Evolutionary conservation across 2,329 filamentous ascomycete genomes (phyloP), one percentile per base, ranked within the genome.

Genomic region (Alternaria rosae): DNA sequence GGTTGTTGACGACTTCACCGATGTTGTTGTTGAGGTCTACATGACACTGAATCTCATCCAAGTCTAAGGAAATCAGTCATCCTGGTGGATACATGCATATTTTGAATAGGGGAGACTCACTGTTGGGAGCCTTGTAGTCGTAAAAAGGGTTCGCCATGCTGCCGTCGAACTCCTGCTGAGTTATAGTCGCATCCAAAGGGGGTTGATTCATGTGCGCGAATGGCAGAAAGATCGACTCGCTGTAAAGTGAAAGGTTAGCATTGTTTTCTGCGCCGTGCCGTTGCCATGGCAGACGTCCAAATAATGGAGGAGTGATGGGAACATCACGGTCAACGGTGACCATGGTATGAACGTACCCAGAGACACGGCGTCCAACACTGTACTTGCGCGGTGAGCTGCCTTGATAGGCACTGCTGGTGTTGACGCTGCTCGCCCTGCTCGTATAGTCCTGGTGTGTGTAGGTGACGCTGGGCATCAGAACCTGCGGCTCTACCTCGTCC

Each of bases 291-390:
- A 43, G 52, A 62, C n/a, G 13, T 54, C 38, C 57, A 55, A 47
- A 58, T 48, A 58, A 65, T 62, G 67, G 28, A 64, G 58, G 65
- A 64, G 54, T 48, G 8, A 47, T 52, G 57, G 51, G 32, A 56
- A 61, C 13, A 53, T 13, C 23, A 32, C n/a, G 21, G 20, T 45
- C 47, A 38, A 17, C 35, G 9, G 35, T 17, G 35, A 38, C 35
- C 5, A 38, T 3, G n/a, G 15, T 48, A 32, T 26, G 25, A 44
- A 28, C 23, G 6, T 54, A 45, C 53, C 25, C 6, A 11, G 15
- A 13, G 17, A 35, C 23, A 28, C n/a, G 21, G 13, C 45, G 30
- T 6, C 43, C 6, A n/a, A 66, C 8, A 8, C 20, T 65, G 42
- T 48, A 51, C 21, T 48, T 55, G 2, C 23, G 41, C 23, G 58